phyloP scores from a whole-genome alignment of 2,329 filamentous ascomycete genomes.

The Fragosphaeria purpurea region DNA sequence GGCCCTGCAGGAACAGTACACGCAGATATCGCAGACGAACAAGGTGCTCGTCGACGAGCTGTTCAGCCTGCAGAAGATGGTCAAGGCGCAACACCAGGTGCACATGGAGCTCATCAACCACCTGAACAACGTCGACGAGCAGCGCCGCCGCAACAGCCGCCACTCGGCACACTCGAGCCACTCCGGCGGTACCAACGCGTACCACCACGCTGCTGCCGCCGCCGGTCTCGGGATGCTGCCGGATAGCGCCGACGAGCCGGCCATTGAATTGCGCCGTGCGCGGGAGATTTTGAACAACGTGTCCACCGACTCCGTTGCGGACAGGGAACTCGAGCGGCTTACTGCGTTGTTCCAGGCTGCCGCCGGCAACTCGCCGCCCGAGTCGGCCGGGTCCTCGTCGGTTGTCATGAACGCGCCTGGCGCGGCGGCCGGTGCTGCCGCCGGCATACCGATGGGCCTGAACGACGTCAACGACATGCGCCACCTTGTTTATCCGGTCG shows the following conservation, averaged over 20 bases:
- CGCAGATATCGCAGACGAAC: slow-evolving; percentile 60
- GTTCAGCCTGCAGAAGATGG: slow-evolving; percentile 48
- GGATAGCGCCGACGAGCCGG: slow-evolving; percentile 36
- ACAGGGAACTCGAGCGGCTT: slow-evolving; percentile 46
- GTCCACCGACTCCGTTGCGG: slow-evolving; percentile 39
- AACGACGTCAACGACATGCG: slow-evolving; percentile 48
- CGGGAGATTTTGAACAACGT: slow-evolving; percentile 46
- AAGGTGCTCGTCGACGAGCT: slow-evolving; percentile 53
- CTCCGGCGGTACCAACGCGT: slow-evolving; percentile 26
- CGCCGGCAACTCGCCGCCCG: slow-evolving; percentile 32
- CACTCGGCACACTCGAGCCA: slow-evolving; percentile 26
- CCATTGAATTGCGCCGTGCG: slow-evolving; percentile 44
- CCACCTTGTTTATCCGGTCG: slow-evolving; percentile 80
- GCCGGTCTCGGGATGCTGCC: slow-evolving; percentile 30
- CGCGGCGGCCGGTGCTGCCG: slow-evolving; percentile 26
- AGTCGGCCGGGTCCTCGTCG: slow-evolving; percentile 37
- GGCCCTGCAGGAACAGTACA: slow-evolving; percentile 72
- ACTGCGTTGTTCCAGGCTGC: slow-evolving; percentile 42
- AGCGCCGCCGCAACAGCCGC: slow-evolving; percentile 31
- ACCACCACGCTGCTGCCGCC: slow-evolving; percentile 23
- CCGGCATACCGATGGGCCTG: slow-evolving; percentile 27
- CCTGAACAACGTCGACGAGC: slow-evolving; percentile 38
- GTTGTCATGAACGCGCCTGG: slow-evolving; percentile 46
- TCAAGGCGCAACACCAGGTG: slow-evolving; percentile 48
- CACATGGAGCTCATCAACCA: slow-evolving; percentile 48